Evolutionary conservation across 305 asterid species (phyloP).

Genomic region (Andrographis paniculata): DNA sequence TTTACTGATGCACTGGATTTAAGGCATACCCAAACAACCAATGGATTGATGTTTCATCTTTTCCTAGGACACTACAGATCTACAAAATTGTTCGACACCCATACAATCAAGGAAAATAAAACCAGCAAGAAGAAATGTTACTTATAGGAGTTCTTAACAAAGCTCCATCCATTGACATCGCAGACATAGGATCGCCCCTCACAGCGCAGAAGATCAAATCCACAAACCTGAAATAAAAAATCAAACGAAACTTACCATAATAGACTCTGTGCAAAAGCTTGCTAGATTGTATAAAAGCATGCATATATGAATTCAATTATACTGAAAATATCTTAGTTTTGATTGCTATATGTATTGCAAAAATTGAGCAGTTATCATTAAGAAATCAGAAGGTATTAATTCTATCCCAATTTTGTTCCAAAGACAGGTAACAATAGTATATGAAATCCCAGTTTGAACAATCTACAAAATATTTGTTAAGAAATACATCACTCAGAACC

Average conservation of each 20-base stretch:
- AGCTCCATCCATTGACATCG: conserved; percentile 99
- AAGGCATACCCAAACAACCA: background rate
- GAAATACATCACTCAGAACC: background rate
- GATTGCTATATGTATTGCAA: too few species aligned
- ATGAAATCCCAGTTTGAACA: background rate
- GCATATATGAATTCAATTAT: background rate
- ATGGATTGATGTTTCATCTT: background rate
- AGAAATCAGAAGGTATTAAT: background rate
- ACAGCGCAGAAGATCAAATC: conserved; percentile 92
- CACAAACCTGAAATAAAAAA: conserved; percentile 73
- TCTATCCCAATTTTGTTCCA: background rate
- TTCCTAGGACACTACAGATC: background rate
- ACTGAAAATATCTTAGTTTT: too few species aligned
- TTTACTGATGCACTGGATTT: background rate
- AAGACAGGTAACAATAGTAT: background rate
- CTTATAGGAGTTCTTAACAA: conserved; percentile 94
- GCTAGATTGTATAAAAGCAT: background rate
- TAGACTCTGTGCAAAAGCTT: too few species aligned
- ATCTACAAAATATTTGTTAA: background rate
- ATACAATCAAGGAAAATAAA: conserved; percentile 7
- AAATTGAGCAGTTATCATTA: background rate
- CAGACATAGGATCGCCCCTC: conserved; percentile 94
- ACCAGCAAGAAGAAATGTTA: conserved; percentile 20
- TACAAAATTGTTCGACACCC: background rate
- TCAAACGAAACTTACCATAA: conserved; percentile 8